Conservation (phyloP, 108 stramenopile genomes). For the Cyclostephanos tholiformis region DNA sequence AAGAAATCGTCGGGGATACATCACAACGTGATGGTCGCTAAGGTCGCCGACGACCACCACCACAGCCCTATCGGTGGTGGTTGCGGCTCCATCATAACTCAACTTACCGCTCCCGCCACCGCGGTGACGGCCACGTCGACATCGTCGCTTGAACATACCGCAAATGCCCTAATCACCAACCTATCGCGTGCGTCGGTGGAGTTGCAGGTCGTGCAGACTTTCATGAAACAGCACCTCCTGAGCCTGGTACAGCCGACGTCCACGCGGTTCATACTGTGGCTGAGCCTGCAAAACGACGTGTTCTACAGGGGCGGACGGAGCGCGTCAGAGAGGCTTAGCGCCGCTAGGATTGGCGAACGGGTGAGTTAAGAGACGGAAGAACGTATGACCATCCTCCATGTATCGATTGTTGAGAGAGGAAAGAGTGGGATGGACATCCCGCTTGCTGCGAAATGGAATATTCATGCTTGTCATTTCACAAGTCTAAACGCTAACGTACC, state of each 20-base stretch:
- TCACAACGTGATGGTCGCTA: slow-evolving; percentile 17
- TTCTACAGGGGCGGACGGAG: slow-evolving; percentile 86
- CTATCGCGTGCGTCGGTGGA: slow-evolving; percentile 40
- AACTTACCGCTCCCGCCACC: not conserved
- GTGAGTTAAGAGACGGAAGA: slow-evolving; percentile 46
- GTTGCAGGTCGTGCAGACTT: slow-evolving; percentile 61
- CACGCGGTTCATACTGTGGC: slow-evolving; percentile 84
- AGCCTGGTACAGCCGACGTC: slow-evolving; percentile 73
- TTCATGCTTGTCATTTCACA: too few relatives aligned
- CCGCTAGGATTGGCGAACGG: slow-evolving; percentile 91
- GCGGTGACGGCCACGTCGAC: not conserved
- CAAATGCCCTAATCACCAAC: not conserved
- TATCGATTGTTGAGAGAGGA: too few relatives aligned
- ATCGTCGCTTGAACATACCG: slow-evolving; percentile 3
- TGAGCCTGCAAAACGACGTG: slow-evolving; percentile 81
- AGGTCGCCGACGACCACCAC: not conserved
- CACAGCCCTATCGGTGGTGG: not conserved
- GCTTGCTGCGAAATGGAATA: too few relatives aligned
- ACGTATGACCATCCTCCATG: too few relatives aligned
- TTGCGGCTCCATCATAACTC: not conserved
- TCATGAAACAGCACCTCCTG: slow-evolving; percentile 75
- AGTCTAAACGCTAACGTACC: not conserved
- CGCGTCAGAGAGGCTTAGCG: slow-evolving; percentile 83
- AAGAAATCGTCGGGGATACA: slow-evolving; percentile 12
- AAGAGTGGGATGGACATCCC: too few relatives aligned